phyloP scores from a whole-genome alignment of 208 protist genomes.

The Leishmania guyanensis region DNA sequence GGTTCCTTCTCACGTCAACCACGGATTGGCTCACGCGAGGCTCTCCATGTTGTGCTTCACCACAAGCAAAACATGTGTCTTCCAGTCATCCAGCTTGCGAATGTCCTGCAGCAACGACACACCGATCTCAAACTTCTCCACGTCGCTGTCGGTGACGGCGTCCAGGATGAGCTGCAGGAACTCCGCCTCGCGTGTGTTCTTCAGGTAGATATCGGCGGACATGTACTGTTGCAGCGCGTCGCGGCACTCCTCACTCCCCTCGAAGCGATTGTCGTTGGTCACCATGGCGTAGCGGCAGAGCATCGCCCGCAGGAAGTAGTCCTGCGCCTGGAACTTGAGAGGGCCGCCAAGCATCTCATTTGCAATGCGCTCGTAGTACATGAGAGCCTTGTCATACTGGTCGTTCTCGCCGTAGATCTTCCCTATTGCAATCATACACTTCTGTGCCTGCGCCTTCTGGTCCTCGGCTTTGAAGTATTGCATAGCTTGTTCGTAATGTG shows the following conservation, averaged over 20 bases:
- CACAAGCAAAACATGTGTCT: slow-evolving; percentile 82
- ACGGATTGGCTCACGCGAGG: slow-evolving; percentile 40
- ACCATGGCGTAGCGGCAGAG: slow-evolving; percentile 81
- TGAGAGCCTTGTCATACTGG: slow-evolving; percentile 79
- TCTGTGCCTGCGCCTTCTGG: slow-evolving; percentile 68
- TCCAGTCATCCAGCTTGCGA: slow-evolving; percentile 84
- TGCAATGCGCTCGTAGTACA: slow-evolving; percentile 80
- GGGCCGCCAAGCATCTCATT: slow-evolving; percentile 70
- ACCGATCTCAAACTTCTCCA: slow-evolving; percentile 80
- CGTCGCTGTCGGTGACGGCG: slow-evolving; percentile 62
- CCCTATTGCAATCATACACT: slow-evolving; percentile 82
- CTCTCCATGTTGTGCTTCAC: slow-evolving; percentile 87
- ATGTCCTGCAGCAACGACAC: slow-evolving; percentile 79
- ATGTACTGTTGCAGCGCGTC: slow-evolving; percentile 79
- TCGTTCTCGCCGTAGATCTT: slow-evolving; percentile 80
- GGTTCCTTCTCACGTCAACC: background rate
- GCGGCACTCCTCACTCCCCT: slow-evolving; percentile 62
- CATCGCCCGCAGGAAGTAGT: slow-evolving; percentile 85
- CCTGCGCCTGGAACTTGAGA: slow-evolving; percentile 86
- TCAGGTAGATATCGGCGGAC: slow-evolving; percentile 63
- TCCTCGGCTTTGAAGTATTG: slow-evolving; percentile 87
- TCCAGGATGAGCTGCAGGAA: slow-evolving; percentile 74
- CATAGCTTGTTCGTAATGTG: slow-evolving; percentile 78
- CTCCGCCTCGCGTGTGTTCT: slow-evolving; percentile 80
- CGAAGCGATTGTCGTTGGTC: slow-evolving; percentile 72